Evolutionary conservation across 345 rosid species (phyloP), one percentile per base, ranked within the genome.

Genomic region (Chamaenerion angustifolium): DNA sequence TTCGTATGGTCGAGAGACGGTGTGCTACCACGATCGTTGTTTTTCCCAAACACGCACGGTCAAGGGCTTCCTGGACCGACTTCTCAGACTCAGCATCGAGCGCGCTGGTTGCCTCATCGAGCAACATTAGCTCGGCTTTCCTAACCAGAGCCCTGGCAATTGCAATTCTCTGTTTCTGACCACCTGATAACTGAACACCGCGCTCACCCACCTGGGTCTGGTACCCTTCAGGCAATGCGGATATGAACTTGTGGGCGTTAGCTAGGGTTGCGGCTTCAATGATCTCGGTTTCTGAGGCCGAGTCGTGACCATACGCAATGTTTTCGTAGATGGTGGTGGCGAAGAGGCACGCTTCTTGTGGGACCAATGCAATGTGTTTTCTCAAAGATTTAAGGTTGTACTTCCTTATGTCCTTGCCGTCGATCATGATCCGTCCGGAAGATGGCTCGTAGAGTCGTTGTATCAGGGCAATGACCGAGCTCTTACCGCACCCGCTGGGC

Each of bases 401-500:
- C 51, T 92, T 92, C 31, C 95, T 45, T n/a, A 92, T 78, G 72
- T 92, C 98, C 64, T 77, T 92, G 4, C 98, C 95, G 0, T 92
- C 98, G 46, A 92, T 77, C 77, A 74, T 64, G 49, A 87, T 77
- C 16, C 98, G 70, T 14, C 98, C 98, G 0, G 98, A 92, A 48
- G 88, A 75, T 10, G 98, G 84, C 57, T 87, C 98, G 1, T 92
- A 92, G 68, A 87, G 87, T 49, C 96, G 67, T 51, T 80, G 82
- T 42, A 87, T 46, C 10, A 92, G 87, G 27, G 98, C 67, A 56
- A 92, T 72, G 51, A 87, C 93, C 1, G 98, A 87, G 70, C 98
- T 92, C 68, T 92, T 87, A 4, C 98, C 98, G 10, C 96, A 92
- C 4, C 98, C 98, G 62, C 98, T 92, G 6, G 98, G 95, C 60